Percentiles rank a stretch among this genome's conserved stretches.
Evolutionary conservation across 169 alveolate genomes (phyloP).

Genomic region (Cryptosporidium sp.): DNA sequence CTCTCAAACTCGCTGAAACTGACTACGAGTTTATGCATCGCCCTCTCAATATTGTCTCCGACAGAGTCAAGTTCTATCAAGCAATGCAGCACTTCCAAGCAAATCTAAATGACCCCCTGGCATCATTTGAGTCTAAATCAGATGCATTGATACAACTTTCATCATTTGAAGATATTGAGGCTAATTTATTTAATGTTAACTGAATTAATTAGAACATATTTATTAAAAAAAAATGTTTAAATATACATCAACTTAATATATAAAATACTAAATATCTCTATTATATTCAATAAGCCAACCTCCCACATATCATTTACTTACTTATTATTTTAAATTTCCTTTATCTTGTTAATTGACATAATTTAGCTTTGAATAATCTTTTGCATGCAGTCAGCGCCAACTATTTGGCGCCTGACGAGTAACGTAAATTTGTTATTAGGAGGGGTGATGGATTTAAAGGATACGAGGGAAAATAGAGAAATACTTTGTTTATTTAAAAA

Average conservation of each 20-base stretch:
- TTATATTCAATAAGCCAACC: neutral
- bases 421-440: slow-evolving; percentile 4
- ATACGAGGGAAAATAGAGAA: neutral
- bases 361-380: too few species aligned
- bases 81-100: slow-evolving; percentile 46
- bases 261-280: neutral
- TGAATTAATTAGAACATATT: neutral
- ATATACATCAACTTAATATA: neutral
- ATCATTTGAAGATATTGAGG: slow-evolving; percentile 42
- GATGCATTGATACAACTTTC: slow-evolving; percentile 14
- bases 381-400: slow-evolving; percentile 8
- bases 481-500: neutral
- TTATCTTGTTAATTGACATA: neutral
- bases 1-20: slow-evolving; percentile 29
- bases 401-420: slow-evolving; percentile 4
- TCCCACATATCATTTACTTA: neutral
- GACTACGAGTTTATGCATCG: slow-evolving; percentile 32
- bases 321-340: neutral
- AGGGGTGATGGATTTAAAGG: slow-evolving; percentile 29
- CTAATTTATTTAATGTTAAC: slow-evolving; percentile 33
- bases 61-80: slow-evolving; percentile 53
- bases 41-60: slow-evolving; percentile 63
- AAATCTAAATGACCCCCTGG: slow-evolving; percentile 21
- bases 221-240: neutral
- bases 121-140: slow-evolving; percentile 36